Base-by-base conservation (phyloP, 441 rosid genomes). In the Daphne laureola region DNA sequence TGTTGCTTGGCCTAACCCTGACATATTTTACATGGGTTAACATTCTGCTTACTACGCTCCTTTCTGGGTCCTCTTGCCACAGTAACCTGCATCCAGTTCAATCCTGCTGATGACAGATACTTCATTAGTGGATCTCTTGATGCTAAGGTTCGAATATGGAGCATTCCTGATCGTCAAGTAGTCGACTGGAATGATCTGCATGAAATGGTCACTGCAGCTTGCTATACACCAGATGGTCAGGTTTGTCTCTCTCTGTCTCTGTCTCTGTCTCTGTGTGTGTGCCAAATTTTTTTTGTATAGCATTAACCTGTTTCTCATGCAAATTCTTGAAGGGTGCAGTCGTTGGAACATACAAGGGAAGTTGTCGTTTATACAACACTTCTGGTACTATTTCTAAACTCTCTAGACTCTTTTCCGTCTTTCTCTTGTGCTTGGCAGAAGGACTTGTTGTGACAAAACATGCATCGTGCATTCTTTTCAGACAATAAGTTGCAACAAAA, bases 201-300 rank as follows among this genome's bases (percentile, higher is more conserved):
- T 72, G 99, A 93, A 78, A 90, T 93, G 95, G 93, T 93, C 73
- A 93, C 99, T 72, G 93, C 97, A 40, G 97, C 97, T 55, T 87
- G 94, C 70, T 93, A 87, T 64, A 93, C 96, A 53, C 99, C 99
- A 45, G 96, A 93, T 67, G 99, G 99, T 31, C 93, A 85, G 96
- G 99, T 93, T 71, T 63, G 70, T 61, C 43, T 31, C 38, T 31
- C 4, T 5, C 25, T n/a, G n/a, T n/a, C 31, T 27, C 35, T 27
- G 5, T 31, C 38, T 4, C 38, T 9, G 9, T 31, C 5, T 9
- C 5, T 31, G 2, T 15, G 47, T 45, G 14, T 3, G 27, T 49
- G 43, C 46, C 58, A 50, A 46, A n/a, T n/a, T n/a, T n/a, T 9
- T 0, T 17, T 25, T 31, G 38, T 31, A 31, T 7, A 6, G 8